Evolutionary conservation across 306 rosid genomes (phyloP), one percentile per base, ranked within the genome.

Genomic region (Lathyrus sativus): DNA sequence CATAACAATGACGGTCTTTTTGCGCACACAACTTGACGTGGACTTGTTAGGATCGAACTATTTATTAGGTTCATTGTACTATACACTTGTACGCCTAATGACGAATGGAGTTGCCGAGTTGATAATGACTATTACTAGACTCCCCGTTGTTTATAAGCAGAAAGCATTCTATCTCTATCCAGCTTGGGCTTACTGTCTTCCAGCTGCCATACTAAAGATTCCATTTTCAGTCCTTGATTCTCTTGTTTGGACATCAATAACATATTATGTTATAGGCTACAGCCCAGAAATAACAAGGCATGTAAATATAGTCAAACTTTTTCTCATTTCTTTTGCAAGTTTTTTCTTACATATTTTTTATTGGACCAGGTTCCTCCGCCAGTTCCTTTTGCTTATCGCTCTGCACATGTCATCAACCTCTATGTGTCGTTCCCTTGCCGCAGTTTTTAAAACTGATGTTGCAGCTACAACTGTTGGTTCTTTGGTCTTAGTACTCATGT

Each of bases 71-170:
- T 73, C 95, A 62, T 38, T 90, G 81, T 87, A 83, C 67, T 90
- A 82, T 57, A 84, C 89, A 13, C 85, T 90, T 31, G 46, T 85
- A 44, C 84, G 91, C 55, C 86, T 90, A 75, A 75, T 87, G 72
- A 84, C 85, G 13, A 89, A 87, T 77, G 96, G 96, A n/a, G 79
- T 87, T 75, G 89, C 96, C 2, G 96, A 90, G 82, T 67, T 90
- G 65, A 55, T 84, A 68, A 63, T 90, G 89, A 90, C 91, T 43
- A 76, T 85, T 73, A 65, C 81, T 22, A 82, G 95, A 77, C 81
- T 90, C 58, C 86, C 89, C 2, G 81, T 84, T 71, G 82, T 81
- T 57, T 75, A 81, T 79, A 84, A 84, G 82, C 86, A 84, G 78
- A 84, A 74, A 37, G 81, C 64, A 42, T 84, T 84, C 78, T 84